phyloP scores from a whole-genome alignment of 2,329 filamentous ascomycete genomes.

The Claviceps pazoutovae region DNA sequence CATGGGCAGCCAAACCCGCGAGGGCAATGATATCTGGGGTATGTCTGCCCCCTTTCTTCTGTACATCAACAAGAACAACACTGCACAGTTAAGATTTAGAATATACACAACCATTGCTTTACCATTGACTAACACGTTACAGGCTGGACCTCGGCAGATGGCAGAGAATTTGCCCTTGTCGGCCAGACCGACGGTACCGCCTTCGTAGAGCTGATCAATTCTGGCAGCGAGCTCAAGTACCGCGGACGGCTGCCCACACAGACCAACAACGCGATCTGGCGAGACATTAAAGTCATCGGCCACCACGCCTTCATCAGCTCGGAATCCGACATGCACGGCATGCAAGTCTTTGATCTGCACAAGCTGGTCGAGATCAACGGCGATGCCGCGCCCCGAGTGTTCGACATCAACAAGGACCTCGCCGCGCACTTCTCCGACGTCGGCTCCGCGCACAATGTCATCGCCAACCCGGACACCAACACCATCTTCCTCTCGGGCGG shows the following conservation, averaged over 20 bases:
- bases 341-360: constrained; percentile 51
- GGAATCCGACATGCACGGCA: constrained; percentile 34
- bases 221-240: constrained; percentile 27
- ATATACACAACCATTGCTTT: too few relatives aligned
- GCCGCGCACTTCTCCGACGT: constrained; percentile 19
- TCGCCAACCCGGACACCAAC: constrained; percentile 22
- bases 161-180: constrained; percentile 31
- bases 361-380: constrained; percentile 28
- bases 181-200: constrained; percentile 33
- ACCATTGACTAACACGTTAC: not conserved
- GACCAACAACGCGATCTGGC: constrained; percentile 20
- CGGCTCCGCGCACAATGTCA: constrained; percentile 33
- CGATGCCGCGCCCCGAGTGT: constrained; percentile 20
- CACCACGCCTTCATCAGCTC: constrained; percentile 24
- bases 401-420: constrained; percentile 18
- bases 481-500: constrained; percentile 29
- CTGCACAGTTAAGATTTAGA: too few relatives aligned
- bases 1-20: constrained; percentile 19
- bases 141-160: constrained; percentile 12
- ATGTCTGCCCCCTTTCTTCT: not conserved
- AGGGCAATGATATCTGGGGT: constrained; percentile 23
- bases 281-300: constrained; percentile 27
- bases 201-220: constrained; percentile 29
- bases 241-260: constrained; percentile 30
- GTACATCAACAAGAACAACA: not conserved